A percentile compares a stretch with the other conserved stretches of the same genome.
Conservation (phyloP, 1,284 basidiomycete species). For the Pyrrhoderma noxium region DNA sequence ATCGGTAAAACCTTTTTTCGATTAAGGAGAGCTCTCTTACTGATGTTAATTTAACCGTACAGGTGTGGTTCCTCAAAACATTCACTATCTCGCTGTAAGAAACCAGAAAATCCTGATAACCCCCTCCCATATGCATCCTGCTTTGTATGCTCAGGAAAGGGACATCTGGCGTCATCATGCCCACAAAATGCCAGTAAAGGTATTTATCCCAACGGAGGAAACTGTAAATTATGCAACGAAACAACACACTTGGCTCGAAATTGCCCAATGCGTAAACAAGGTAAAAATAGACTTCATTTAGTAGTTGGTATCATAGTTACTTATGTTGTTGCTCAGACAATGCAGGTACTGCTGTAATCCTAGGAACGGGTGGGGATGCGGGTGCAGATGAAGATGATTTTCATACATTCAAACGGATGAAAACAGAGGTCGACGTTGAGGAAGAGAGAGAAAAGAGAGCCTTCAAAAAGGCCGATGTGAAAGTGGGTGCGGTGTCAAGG, state of each 20-base stretch:
- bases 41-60: constrained; percentile 24
- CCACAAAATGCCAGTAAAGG: constrained; percentile 76
- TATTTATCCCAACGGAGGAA: constrained; percentile 87
- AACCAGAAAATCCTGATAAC: constrained; percentile 52
- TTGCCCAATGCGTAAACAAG: constrained; percentile 60
- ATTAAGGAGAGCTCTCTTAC: neutral
- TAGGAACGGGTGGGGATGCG: constrained; percentile 47
- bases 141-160: constrained; percentile 79
- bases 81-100: constrained; percentile 70
- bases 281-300: constrained; percentile 29
- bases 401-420: constrained; percentile 66
- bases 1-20: constrained; percentile 47
- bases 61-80: constrained; percentile 80
- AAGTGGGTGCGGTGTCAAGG: constrained; percentile 38
- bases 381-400: constrained; percentile 94
- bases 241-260: constrained; percentile 83
- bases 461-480: constrained; percentile 37
- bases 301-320: neutral
- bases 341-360: constrained; percentile 29
- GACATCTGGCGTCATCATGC: constrained; percentile 79
- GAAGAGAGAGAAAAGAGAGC: constrained; percentile 43
- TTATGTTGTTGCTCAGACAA: constrained; percentile 5
- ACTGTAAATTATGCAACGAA: constrained; percentile 82
- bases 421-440: constrained; percentile 50
- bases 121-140: constrained; percentile 87